Evolutionary conservation across 2,329 filamentous ascomycete species (phyloP), one percentile per base, ranked within the genome.

Genomic region (Colletotrichum simmondsii): DNA sequence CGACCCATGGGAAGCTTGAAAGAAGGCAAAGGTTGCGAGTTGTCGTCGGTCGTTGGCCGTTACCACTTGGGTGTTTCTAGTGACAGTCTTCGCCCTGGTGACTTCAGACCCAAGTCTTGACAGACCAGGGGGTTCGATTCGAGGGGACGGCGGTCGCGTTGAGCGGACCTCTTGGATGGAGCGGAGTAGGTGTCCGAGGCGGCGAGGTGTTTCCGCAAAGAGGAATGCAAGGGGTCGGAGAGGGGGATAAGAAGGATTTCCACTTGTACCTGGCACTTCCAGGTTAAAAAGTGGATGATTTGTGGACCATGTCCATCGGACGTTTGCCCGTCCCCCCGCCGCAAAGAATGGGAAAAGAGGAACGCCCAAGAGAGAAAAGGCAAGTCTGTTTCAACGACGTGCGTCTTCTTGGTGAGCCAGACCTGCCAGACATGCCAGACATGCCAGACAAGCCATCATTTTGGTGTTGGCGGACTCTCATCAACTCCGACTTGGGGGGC

Each of bases 371-470:
- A 30, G 22, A 16, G 16, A 42, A 42, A 49, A 54, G 24, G 32
- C 70, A 61, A 65, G 66, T 70, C 71, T 71, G n/a, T 71, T 71
- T 71, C 46, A 62, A 73, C 62, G 49, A 65, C 62, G 32, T 65
- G 62, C 26, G 30, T 28, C 37, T 46, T 22, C 16, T 61, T 42
- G 59, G 42, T 49, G 42, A 49, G 42, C 19, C 19, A 22, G 16
- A 11, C 42, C 5, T 19, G 6, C 2, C 14, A 42, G 37, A 42
- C 37, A 19, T n/a, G n/a, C n/a, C n/a, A n/a, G n/a, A n/a, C n/a
- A n/a, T n/a, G n/a, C n/a, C 42, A n/a, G 16, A 49, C 19, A n/a
- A 8, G 19, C 42, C 42, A 49, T 49, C 42, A 22, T 49, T 49
- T 49, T 19, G 42, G 19, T 11, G 42, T 22, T 22, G 42, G 42